Evolutionary conservation across 2,329 filamentous ascomycete species (phyloP).

Genomic region (Diaporthe ampelina): DNA sequence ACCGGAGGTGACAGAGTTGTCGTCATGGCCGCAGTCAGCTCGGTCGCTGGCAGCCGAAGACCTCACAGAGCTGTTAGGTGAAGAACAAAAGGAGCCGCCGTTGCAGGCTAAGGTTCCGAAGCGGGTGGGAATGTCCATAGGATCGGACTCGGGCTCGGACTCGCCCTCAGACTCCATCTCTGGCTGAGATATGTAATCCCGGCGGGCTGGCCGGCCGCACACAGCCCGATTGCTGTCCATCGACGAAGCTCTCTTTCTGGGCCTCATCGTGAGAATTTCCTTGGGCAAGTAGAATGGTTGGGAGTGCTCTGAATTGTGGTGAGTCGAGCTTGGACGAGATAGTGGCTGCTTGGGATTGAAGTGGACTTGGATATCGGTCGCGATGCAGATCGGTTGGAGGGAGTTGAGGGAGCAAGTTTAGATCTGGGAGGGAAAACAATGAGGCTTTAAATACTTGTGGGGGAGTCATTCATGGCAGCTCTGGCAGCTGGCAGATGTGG

Average conservation of each 20-base stretch:
- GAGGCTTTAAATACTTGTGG: background rate
- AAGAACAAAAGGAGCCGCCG: background rate
- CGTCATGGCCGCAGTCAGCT: background rate
- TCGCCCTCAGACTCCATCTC: background rate
- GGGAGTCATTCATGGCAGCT: background rate
- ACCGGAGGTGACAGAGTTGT: background rate
- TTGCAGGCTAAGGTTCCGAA: conserved; percentile 13
- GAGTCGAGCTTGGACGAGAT: too few relatives aligned
- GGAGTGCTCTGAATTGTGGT: background rate
- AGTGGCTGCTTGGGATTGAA: background rate
- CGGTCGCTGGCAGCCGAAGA: background rate
- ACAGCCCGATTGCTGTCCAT: conserved; percentile 13
- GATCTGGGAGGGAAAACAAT: background rate
- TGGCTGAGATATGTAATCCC: too few relatives aligned
- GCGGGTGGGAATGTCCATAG: background rate
- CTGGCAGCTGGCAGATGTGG: too few relatives aligned
- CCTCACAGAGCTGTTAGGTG: background rate
- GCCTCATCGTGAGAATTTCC: background rate
- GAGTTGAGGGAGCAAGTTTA: background rate
- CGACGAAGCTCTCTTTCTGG: conserved; percentile 10
- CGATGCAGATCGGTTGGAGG: background rate
- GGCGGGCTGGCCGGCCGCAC: background rate
- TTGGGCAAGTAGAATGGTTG: background rate
- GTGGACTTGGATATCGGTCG: background rate
- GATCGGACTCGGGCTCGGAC: background rate